Evolutionary conservation across 805 yeast species (phyloP), one percentile per base, ranked within the genome.

Genomic region (Zygosaccharomyces rouxii): DNA sequence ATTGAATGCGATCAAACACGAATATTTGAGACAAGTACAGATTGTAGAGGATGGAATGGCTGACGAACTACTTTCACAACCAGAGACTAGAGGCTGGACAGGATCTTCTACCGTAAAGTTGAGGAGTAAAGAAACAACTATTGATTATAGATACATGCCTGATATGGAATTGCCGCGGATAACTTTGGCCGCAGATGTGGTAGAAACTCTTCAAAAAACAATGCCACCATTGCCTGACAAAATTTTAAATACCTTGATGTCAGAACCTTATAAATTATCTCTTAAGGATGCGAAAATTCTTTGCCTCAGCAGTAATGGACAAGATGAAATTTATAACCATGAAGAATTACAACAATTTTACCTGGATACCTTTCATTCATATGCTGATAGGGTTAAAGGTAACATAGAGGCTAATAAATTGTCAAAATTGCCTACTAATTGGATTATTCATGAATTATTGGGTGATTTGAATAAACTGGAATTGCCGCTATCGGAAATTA

Each of bases 91-190:
- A 60, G 94, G 96, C 16, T 94, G 97, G 97, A 83, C 84, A 58
- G 97, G 97, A 2, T 66, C 66, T 2, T 70, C 72, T 37, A 92
- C 98, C 0, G 72, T 76, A 39, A 74, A 77, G 43, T 68, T 85
- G 43, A 78, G 99, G 61, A 73, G 79, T 3, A 94, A 94, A 59
- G 97, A 92, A 63, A 78, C 79, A 35, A 78, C 87, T 0, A 76
- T 86, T 10, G 99, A 94, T 66, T 94, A 94, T 67, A 73, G 98
- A 58, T 94, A 89, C 62, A 84, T 92, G 76, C 97, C 98, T 0
- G 99, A 94, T 64, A 87, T 95, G 1, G 99, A 94, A 64, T 69
- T 94, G 26, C 89, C 94, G 0, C 65, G 69, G 1, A 67, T 90
- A 3, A 50, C 58, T 13, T 63, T 92, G 2, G 41, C 59, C n/a